phyloP scores from a whole-genome alignment of 345 rosid species.

The Psidium guajava region DNA sequence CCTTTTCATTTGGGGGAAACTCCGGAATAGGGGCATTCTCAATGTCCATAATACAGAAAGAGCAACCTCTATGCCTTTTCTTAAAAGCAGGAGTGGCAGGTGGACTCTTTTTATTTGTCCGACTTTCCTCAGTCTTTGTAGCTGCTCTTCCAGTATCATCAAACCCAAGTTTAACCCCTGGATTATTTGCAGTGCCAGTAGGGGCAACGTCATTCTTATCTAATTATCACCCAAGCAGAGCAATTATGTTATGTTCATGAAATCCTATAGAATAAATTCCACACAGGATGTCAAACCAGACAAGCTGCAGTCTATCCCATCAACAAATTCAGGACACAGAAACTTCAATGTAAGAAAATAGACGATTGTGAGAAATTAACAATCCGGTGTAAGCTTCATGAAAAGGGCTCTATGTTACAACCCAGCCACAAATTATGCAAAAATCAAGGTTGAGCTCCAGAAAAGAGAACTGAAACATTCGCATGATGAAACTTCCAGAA shows the following conservation, averaged over 20 bases:
- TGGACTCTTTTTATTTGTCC: slow-evolving; percentile 31
- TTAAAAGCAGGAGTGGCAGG: slow-evolving; percentile 53
- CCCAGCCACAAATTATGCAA: not conserved
- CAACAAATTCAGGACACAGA: not conserved
- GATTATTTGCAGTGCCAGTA: not conserved
- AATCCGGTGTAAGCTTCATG: not conserved
- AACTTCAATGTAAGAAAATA: not conserved
- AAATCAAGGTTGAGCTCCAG: not conserved
- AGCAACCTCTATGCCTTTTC: slow-evolving; percentile 85
- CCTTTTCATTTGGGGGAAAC: slow-evolving; percentile 59
- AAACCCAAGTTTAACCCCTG: slow-evolving; percentile 19
- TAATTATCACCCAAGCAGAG: not conserved
- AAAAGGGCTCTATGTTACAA: not conserved
- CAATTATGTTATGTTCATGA: not conserved
- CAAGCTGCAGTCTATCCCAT: not conserved
- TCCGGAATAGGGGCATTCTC: slow-evolving; percentile 62
- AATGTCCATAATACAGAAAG: slow-evolving; percentile 79
- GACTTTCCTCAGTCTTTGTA: slow-evolving; percentile 30
- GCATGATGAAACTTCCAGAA: not conserved
- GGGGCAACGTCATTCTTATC: slow-evolving; percentile 8
- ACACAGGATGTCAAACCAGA: not conserved
- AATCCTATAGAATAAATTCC: not conserved
- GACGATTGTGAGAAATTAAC: not conserved
- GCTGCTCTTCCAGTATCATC: slow-evolving; percentile 17
- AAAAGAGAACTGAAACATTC: not conserved